Base-by-base conservation (phyloP, 106 monocot genomes). In the Vanilla planifolia region DNA sequence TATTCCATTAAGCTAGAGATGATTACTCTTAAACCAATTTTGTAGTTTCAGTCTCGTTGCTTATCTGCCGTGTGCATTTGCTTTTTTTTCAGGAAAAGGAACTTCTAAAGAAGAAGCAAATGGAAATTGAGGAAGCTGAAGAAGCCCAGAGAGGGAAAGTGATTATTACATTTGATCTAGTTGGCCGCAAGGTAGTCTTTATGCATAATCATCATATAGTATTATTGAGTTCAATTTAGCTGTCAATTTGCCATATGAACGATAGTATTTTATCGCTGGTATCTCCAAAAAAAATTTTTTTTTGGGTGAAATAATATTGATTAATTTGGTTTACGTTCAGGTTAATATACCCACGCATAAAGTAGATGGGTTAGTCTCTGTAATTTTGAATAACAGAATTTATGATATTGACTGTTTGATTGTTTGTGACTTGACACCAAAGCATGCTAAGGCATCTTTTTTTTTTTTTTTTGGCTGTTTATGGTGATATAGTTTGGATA, bases 151-250 rank as follows among this genome's bases (percentile, higher is more conserved):
- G 51, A 60, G 63, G 61, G 22, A 91, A 92, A 79, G 74, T 98
- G 2, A 71, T 98, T 50, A 74, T 98, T 41, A 91, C 91, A n/a
- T 92, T 98, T 73, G 96, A 98, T 77, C 74, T 98, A 69, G 60
- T 98, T 65, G 96, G 96, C 17, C 87, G 88, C 66, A 98, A 92
- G 96, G 90, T 96, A 43, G 53, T 2, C 43, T 23, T 43, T 28
- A 19, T 30, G 44, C 2, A 42, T 3, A 16, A 13, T n/a, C 23
- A 20, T 22, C 8, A 15, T 59, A 8, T 70, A 17, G 39, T 57
- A 2, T 37, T 5, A 23, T 32, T 45, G 51, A 53, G 9, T 3
- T 21, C 28, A 34, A 34, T 45, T 13, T 36, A 57, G 10, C 2
- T 57, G 0, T 57, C 13, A 15, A 57, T 19, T 33, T 33, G 35